phyloP scores from a whole-genome alignment of 2,329 filamentous ascomycete genomes.

The Arthrobotrys entomopaga region DNA sequence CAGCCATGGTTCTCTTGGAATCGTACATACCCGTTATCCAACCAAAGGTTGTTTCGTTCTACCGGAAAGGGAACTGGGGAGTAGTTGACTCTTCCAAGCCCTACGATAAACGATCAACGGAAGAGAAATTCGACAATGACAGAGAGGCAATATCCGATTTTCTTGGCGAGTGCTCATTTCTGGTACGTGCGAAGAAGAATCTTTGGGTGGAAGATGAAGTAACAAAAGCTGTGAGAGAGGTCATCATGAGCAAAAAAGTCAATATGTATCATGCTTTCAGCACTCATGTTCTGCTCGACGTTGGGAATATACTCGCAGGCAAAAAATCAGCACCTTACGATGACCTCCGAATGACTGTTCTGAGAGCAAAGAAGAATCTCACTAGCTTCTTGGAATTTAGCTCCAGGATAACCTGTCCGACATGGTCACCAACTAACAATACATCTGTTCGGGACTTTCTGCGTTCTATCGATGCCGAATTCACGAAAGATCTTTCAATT shows the following conservation, averaged over 20 bases:
- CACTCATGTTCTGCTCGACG: constrained; percentile 14
- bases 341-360: constrained; percentile 12
- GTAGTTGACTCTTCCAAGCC: neutral
- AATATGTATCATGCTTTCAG: too few relatives aligned
- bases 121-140: neutral
- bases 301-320: constrained; percentile 1
- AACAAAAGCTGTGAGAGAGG: too few relatives aligned
- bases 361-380: constrained; percentile 19
- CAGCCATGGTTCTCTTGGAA: constrained; percentile 51
- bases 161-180: too few relatives aligned
- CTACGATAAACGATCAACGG: neutral
- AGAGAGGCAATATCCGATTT: too few relatives aligned
- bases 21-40: constrained; percentile 34
- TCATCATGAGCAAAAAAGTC: too few relatives aligned
- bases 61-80: constrained; percentile 10
- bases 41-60: constrained; percentile 32
- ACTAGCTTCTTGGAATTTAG: neutral
- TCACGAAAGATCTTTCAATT: too few relatives aligned
- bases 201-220: too few relatives aligned
- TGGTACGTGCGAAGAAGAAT: too few relatives aligned
- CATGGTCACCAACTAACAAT: too few relatives aligned
- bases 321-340: constrained; percentile 13
- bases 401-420: neutral
- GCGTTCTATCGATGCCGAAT: too few relatives aligned
- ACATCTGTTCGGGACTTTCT: too few relatives aligned